These are phyloP conservation scores for Aspergillus phoenicis DNA, from an alignment of 2,329 filamentous ascomycete genomes.

Conservation along the genomic window DNA sequence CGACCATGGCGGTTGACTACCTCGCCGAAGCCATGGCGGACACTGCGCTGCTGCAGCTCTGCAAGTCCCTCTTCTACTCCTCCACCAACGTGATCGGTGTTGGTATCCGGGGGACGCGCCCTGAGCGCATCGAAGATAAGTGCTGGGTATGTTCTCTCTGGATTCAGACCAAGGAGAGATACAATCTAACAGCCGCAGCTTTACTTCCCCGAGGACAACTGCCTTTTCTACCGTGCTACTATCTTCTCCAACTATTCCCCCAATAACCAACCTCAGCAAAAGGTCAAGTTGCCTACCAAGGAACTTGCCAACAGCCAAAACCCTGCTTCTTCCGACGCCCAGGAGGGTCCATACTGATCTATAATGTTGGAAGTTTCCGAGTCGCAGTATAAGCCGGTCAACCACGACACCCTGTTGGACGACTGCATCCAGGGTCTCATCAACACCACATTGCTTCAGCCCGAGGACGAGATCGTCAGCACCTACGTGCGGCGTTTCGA, in stretches of 20 bases:
- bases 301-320: conserved; percentile 84
- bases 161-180: too few relatives aligned
- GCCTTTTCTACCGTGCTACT: conserved; percentile 95
- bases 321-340: conserved; percentile 68
- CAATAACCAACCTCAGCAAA: conserved; percentile 85
- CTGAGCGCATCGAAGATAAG: conserved; percentile 97
- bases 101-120: conserved; percentile 85
- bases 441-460: conserved; percentile 95
- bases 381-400: conserved; percentile 91
- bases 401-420: conserved; percentile 78
- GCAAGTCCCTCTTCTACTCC: conserved; percentile 94
- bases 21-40: conserved; percentile 86
- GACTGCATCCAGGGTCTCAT: conserved; percentile 95
- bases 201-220: conserved; percentile 99
- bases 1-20: conserved; percentile 92
- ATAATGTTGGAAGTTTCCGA: conserved; percentile 99
- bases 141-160: conserved; percentile 72
- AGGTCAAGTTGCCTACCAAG: conserved; percentile 77
- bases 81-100: conserved; percentile 97
- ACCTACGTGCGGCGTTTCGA: conserved; percentile 98
- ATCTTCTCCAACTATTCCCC: conserved; percentile 99
- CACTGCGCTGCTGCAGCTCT: conserved; percentile 76
- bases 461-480: conserved; percentile 91
- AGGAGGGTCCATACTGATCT: conserved; percentile 97
- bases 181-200: conserved; percentile 53